Conservation (phyloP, 768 basidiomycete species). For the Favolaschia claudopus region DNA sequence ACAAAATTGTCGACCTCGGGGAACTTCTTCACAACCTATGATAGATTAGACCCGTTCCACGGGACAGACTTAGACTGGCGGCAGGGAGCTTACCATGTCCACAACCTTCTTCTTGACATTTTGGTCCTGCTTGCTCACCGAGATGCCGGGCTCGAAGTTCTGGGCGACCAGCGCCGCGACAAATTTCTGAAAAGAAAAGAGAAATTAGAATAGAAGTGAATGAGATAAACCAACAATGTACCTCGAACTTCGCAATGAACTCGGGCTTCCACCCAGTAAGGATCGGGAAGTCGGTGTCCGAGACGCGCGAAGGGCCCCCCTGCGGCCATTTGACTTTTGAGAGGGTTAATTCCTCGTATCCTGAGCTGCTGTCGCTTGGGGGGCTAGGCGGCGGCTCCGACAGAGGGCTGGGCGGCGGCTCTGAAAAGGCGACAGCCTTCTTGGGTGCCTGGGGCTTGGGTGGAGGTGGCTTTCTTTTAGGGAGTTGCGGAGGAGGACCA, state of each 20-base stretch:
- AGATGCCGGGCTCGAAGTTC: background rate
- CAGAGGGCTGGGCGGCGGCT: no score
- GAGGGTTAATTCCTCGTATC: background rate
- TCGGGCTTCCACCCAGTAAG: background rate
- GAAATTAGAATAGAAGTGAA: background rate
- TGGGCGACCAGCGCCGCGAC: background rate
- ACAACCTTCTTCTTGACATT: background rate
- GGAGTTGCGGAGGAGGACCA: background rate
- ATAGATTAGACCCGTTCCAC: background rate
- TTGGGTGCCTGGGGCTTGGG: background rate
- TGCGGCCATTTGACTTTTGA: background rate
- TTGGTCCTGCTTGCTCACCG: background rate
- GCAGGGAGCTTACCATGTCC: background rate
- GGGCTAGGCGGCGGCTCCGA: no score
- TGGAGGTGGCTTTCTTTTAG: background rate
- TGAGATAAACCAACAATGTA: background rate
- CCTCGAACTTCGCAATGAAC: background rate
- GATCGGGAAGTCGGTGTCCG: background rate
- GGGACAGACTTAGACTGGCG: no score
- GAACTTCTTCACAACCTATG: background rate
- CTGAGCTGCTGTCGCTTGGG: background rate
- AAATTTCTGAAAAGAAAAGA: background rate
- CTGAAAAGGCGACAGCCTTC: background rate
- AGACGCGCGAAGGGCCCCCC: slow-evolving; percentile 1
- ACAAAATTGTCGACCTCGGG: background rate